Percentiles rank a stretch among this genome's conserved stretches.
phyloP scores from a whole-genome alignment of 306 rosid species.

The Rosa multiflora region DNA sequence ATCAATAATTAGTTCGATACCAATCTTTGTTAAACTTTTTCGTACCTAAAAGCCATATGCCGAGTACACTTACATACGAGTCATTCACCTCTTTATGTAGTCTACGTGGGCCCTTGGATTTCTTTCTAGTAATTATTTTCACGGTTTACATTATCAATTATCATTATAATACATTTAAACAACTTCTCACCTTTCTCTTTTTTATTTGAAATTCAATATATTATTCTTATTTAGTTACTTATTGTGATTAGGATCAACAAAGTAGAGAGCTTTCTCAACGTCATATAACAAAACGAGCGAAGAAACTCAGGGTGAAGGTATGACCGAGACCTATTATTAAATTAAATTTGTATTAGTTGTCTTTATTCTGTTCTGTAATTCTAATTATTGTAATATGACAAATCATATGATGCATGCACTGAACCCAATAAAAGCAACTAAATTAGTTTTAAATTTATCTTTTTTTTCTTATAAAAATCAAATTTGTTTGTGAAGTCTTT shows the following conservation, averaged over 20 bases:
- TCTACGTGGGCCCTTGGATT: neutral
- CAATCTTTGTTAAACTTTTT: neutral
- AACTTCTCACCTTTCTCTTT: neutral
- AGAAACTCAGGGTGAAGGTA: constrained; percentile 84
- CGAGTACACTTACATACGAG: neutral
- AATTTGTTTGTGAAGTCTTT: neutral
- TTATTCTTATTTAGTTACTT: neutral
- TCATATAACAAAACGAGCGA: constrained; percentile 83
- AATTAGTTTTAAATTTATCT: neutral
- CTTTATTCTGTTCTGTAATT: neutral
- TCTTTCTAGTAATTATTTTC: neutral
- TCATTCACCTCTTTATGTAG: neutral
- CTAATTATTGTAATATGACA: neutral
- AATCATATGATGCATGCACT: neutral
- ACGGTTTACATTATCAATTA: neutral
- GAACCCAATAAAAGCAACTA: neutral
- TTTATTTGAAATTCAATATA: neutral
- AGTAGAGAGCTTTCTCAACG: constrained; percentile 95
- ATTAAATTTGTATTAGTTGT: neutral
- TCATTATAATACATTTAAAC: neutral
- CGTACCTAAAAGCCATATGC: neutral
- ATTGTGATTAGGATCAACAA: constrained; percentile 80
- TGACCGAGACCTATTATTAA: constrained; percentile 4
- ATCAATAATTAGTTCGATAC: neutral
- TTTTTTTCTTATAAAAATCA: neutral